Base-by-base conservation (phyloP, 129 eudicot species). In the Glebionis coronaria region DNA sequence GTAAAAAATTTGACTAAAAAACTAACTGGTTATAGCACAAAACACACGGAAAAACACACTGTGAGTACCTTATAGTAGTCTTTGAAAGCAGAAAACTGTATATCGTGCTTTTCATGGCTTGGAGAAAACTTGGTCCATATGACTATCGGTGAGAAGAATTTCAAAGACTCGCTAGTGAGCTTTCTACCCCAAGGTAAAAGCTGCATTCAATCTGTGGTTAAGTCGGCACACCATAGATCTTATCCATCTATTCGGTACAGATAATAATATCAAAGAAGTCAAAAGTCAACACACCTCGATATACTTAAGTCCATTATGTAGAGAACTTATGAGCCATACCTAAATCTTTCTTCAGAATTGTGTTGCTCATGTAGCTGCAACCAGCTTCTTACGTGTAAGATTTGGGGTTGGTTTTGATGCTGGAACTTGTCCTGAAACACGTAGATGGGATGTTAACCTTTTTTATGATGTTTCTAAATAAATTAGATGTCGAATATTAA, bases 151-250 rank as follows among this genome's bases (percentile, higher is more conserved):
- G 96, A 93, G 84, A 93, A 93, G 71, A 93, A 93, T 76, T 81
- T 86, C 79, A 93, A 58, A n/a, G 97, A 88, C 69, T 93, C 97
- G 61, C 86, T 64, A 1, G 95, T 93, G 57, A 93, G 73, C 71
- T 84, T 82, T 76, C 98, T 96, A 65, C 98, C 95, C 98, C 98
- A 88, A 55, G 98, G 98, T 58, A 93, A 86, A 85, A 85, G 85
- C 96, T 91, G 96, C 98, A 91, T 31, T 79, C 83, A 77, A 73
- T 81, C 82, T 82, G 79, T 87, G 80, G 76, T 68, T 73, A 76
- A 69, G 77, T 84, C 71, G 79, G 75, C 78, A 77, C 65, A 70
- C 77, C 55, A 68, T 64, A 53, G 52, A 53, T 77, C 18, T 80
- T 69, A 71, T 73, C 50, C 28, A 53, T 15, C 15, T 8, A 21